These are phyloP conservation scores for Adenanthera pavonina DNA, from an alignment of 306 rosid genomes.

Conservation along the genomic window DNA sequence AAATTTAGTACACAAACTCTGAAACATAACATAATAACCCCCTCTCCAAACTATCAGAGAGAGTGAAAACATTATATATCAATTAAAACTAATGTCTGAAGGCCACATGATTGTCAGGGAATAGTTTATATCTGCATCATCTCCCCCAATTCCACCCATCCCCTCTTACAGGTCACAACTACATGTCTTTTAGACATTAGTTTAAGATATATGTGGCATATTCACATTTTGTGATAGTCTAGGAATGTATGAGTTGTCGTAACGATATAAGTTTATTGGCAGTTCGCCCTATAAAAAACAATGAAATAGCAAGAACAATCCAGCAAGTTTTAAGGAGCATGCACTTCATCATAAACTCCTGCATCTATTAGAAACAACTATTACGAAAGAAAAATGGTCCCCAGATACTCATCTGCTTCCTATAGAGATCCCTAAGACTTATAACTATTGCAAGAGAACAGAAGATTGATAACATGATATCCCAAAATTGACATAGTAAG, in stretches of 20 bases:
- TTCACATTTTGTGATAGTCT: too few species aligned
- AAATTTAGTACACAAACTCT: not conserved
- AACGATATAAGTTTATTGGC: too few species aligned
- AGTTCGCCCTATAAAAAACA: not conserved
- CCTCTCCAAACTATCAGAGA: not conserved
- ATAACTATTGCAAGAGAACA: not conserved
- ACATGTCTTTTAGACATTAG: not conserved
- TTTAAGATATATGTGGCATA: not conserved
- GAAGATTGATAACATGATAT: not conserved
- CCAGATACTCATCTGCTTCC: not conserved
- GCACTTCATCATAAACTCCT: not conserved
- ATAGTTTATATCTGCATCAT: not conserved
- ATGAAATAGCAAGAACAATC: not conserved
- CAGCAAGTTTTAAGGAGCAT: not conserved
- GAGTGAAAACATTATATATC: not conserved
- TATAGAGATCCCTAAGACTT: not conserved
- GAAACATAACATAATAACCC: not conserved
- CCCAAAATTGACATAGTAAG: not conserved
- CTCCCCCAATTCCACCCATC: not conserved
- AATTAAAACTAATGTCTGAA: not conserved
- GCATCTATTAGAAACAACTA: slow-evolving; percentile 1
- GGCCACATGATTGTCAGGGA: not conserved
- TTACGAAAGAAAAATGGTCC: not conserved
- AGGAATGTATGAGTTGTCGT: too few species aligned
- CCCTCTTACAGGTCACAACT: not conserved